Evolutionary conservation across 768 basidiomycete genomes (phyloP), one percentile per base, ranked within the genome.

Genomic region (Boletus subcaerulescens): DNA sequence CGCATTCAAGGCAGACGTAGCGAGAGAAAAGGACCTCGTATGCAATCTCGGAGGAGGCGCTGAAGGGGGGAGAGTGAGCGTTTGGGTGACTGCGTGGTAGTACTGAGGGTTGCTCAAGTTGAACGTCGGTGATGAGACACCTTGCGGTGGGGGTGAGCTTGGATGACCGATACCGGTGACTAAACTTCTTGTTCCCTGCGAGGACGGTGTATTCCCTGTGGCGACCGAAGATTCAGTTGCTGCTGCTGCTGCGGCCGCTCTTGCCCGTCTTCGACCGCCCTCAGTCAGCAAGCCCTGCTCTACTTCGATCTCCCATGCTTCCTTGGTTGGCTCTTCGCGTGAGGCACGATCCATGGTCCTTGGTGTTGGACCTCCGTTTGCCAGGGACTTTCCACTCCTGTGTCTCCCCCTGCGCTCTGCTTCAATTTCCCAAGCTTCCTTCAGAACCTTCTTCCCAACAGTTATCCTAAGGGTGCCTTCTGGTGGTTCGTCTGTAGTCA

Each of bases 341-440:
- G 49, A 38, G 32, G 10, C 45, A 36, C 10, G 51, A 41, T 53
- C 43, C n/a, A 17, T 6, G 13, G 38, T n/a, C 29, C 32, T 24
- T 40, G 56, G 33, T 22, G 38, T 44, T 29, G 53, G n/a, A 17
- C 39, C 47, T 12, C 50, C 53, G 56, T 63, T 61, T 66, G 22
- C 67, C 49, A 59, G 50, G 48, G 72, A 68, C 46, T 70, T 73
- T 29, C 67, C 72, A 42, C 60, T 68, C 35, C 76, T 76, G n/a
- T 67, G 67, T 52, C 77, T 80, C 4, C 74, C 61, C 44, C 79
- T 76, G 46, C 76, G 72, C 62, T 93, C 90, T 17, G 83, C 74
- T 65, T 89, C 89, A 13, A 93, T 58, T 65, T 93, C 91, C 91
- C 91, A 92, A 32, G 80, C 69, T 68, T 93, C 91, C 64, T 83